phyloP scores from a whole-genome alignment of 2,329 filamentous ascomycete species.

The Fusarium torulosum region DNA sequence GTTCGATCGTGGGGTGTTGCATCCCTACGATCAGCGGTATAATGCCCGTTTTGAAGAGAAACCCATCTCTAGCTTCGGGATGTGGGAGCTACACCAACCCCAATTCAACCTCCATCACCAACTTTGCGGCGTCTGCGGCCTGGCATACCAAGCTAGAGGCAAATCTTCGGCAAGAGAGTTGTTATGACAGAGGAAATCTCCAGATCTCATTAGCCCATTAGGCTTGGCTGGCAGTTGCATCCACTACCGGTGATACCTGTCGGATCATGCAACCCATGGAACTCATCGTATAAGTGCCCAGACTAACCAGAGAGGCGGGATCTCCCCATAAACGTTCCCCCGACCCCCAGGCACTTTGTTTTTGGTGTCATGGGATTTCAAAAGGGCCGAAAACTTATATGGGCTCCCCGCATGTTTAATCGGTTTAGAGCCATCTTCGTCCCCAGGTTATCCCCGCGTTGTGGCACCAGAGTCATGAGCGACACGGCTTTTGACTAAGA shows the following conservation, averaged over 20 bases:
- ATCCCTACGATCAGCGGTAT: constrained; percentile 23
- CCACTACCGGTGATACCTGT: constrained; percentile 16
- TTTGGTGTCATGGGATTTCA: constrained; percentile 33
- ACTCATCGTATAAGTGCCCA: neutral
- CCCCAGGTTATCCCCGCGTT: constrained; percentile 41
- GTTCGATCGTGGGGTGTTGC: constrained; percentile 22
- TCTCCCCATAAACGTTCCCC: neutral
- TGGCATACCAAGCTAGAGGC: neutral
- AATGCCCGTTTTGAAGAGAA: constrained; percentile 11
- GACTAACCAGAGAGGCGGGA: neutral
- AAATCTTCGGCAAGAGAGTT: neutral
- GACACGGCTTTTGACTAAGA: constrained; percentile 2
- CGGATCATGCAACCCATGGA: neutral
- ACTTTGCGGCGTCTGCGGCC: constrained; percentile 7
- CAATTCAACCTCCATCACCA: neutral
- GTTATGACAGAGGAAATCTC: neutral
- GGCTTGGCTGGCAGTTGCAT: constrained; percentile 19
- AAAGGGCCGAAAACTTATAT: constrained; percentile 36
- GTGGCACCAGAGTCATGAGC: constrained; percentile 11
- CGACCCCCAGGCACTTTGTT: constrained; percentile 1
- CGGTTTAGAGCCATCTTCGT: constrained; percentile 25
- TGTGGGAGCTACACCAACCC: constrained; percentile 6
- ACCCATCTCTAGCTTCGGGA: constrained; percentile 5
- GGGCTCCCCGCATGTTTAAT: constrained; percentile 37
- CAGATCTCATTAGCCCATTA: neutral